These are phyloP conservation scores for Bacidia gigantensis DNA, from an alignment of 495 filamentous ascomycete genomes.

Conservation along the genomic window DNA sequence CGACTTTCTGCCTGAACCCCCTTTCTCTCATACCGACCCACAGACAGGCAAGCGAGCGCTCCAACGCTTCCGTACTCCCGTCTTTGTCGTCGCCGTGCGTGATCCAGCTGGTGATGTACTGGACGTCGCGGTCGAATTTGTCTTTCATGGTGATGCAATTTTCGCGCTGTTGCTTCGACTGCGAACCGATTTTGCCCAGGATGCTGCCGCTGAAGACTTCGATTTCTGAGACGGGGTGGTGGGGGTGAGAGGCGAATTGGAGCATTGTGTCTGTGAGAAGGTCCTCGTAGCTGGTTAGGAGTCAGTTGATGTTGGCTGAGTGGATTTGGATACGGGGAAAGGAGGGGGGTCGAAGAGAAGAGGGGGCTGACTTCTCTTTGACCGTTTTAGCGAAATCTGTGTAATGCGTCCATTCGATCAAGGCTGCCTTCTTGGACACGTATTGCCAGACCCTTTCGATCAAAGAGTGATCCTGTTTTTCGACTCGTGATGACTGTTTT, in stretches of 20 bases:
- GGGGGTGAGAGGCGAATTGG: constrained; percentile 42
- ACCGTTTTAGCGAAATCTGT: constrained; percentile 33
- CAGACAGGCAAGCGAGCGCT: constrained; percentile 37
- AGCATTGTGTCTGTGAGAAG: constrained; percentile 41
- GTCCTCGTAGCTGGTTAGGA: constrained; percentile 47
- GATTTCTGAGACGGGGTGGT: constrained; percentile 47
- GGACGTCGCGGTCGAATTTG: constrained; percentile 39
- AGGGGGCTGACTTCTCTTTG: constrained; percentile 35
- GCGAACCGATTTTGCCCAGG: constrained; percentile 45
- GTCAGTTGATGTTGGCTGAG: neutral
- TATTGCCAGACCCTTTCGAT: constrained; percentile 28
- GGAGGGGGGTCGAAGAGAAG: neutral
- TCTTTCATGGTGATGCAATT: constrained; percentile 46
- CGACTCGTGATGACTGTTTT: constrained; percentile 8
- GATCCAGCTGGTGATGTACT: constrained; percentile 31
- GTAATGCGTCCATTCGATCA: constrained; percentile 32
- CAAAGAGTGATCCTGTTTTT: neutral
- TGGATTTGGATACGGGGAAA: neutral
- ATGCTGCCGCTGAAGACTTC: constrained; percentile 69
- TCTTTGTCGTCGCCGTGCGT: constrained; percentile 23
- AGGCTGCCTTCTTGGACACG: constrained; percentile 24
- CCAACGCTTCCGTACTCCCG: constrained; percentile 28
- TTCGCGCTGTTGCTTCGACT: constrained; percentile 50
- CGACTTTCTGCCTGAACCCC: constrained; percentile 14
- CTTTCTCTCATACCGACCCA: constrained; percentile 21